Percentiles rank a stretch among this genome's conserved stretches.
phyloP scores from a whole-genome alignment of 2,329 filamentous ascomycete genomes.

The Aspergillus jensenii region DNA sequence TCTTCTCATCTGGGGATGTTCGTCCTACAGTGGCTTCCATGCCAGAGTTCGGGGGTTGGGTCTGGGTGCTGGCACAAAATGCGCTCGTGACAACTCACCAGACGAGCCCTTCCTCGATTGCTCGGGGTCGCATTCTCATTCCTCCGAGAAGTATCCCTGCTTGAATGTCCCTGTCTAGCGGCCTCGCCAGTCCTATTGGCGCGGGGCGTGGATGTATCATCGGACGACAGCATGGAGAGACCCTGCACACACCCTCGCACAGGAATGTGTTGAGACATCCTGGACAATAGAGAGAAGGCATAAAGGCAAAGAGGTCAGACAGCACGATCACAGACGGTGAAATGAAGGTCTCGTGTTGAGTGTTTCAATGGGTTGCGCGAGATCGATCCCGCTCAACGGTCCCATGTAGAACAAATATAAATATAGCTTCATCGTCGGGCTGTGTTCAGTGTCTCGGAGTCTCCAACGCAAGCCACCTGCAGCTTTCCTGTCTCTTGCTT shows the following conservation, averaged over 20 bases:
- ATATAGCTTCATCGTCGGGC: conserved; percentile 11
- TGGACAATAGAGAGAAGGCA: neutral
- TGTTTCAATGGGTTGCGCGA: neutral
- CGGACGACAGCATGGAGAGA: neutral
- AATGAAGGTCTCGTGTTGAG: neutral
- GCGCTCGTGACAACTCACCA: conserved; percentile 11
- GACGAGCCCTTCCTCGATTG: neutral
- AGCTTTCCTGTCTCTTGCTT: neutral
- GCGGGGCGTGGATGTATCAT: neutral
- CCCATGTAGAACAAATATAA: neutral
- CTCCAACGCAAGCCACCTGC: neutral
- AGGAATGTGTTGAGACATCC: neutral
- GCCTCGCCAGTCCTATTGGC: neutral
- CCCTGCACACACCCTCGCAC: conserved; percentile 13
- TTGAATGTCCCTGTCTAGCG: neutral
- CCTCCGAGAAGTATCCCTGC: neutral
- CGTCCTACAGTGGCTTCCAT: conserved; percentile 10
- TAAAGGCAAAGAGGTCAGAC: conserved; percentile 15
- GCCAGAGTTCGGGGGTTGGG: neutral
- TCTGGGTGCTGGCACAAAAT: neutral
- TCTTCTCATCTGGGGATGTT: neutral
- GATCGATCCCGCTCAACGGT: neutral
- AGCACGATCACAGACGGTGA: conserved; percentile 11
- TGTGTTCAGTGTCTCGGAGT: neutral
- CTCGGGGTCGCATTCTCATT: neutral